Conservation (phyloP, 148 eudicot genomes). For the Vaccinium darrowii region DNA sequence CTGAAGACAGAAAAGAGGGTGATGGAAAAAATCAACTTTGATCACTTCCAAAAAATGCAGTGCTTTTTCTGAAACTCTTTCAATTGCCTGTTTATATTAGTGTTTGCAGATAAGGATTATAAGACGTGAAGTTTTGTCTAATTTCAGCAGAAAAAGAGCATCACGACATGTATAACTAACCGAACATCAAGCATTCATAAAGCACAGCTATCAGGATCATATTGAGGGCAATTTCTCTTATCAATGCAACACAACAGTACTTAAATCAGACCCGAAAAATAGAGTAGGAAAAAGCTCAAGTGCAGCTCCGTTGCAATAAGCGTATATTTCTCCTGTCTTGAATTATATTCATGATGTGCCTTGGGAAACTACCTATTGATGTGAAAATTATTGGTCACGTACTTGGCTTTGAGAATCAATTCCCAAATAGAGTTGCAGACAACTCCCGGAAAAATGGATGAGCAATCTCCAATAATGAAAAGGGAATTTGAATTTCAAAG, state of each 20-base stretch:
- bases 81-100: neutral
- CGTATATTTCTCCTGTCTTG: neutral
- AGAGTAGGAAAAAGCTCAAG: neutral
- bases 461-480: neutral
- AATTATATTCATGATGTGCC: constrained; percentile 7
- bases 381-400: neutral
- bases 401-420: neutral
- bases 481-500: neutral
- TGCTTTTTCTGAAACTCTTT: neutral
- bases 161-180: neutral
- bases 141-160: neutral
- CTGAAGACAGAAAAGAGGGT: constrained; percentile 14
- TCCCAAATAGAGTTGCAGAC: neutral
- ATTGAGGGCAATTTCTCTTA: neutral
- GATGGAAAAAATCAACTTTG: neutral
- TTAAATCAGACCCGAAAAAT: neutral
- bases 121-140: neutral
- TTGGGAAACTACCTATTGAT: neutral
- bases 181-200: neutral
- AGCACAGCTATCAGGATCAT: neutral
- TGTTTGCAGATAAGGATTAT: neutral
- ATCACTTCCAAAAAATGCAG: neutral
- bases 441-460: neutral
- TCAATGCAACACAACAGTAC: neutral
- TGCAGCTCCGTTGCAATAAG: neutral